Conservation (phyloP, 2,329 filamentous ascomycete species). For the Colletotrichum brevisporum region DNA sequence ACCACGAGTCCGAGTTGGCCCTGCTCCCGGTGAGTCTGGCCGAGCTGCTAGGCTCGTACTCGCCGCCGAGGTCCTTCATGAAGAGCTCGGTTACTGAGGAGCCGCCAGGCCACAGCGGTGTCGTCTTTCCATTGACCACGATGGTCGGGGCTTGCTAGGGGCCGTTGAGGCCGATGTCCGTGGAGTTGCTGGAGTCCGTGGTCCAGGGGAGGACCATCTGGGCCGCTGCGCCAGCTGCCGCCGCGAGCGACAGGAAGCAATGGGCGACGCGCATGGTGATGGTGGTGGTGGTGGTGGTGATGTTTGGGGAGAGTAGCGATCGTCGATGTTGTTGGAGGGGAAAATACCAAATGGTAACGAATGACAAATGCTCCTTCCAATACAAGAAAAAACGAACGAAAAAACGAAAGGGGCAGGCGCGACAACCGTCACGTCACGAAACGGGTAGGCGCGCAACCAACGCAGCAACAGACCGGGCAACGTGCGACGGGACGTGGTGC, state of each 20-base stretch:
- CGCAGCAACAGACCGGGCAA: too few species aligned
- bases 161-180: conserved; percentile 16
- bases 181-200: background rate
- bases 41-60: background rate
- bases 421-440: too few species aligned
- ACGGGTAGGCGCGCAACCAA: too few species aligned
- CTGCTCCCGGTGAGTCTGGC: background rate
- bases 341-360: too few species aligned
- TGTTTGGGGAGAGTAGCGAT: too few species aligned
- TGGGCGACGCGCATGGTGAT: conserved; percentile 1
- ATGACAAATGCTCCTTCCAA: too few species aligned
- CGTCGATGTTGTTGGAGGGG: too few species aligned
- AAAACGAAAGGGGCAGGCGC: too few species aligned
- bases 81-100: conserved; percentile 3
- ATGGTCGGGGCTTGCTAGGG: conserved; percentile 25
- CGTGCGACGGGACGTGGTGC: too few species aligned
- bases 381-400: too few species aligned
- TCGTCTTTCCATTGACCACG: background rate
- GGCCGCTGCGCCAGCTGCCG: background rate
- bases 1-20: conserved; percentile 2
- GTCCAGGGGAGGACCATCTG: conserved; percentile 13
- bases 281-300: too few species aligned
- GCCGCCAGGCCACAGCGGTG: conserved; percentile 18
- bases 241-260: background rate
- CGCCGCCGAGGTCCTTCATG: background rate